Conservation (phyloP, 2,329 filamentous ascomycete genomes). For the Ceratocystis cubensis region DNA sequence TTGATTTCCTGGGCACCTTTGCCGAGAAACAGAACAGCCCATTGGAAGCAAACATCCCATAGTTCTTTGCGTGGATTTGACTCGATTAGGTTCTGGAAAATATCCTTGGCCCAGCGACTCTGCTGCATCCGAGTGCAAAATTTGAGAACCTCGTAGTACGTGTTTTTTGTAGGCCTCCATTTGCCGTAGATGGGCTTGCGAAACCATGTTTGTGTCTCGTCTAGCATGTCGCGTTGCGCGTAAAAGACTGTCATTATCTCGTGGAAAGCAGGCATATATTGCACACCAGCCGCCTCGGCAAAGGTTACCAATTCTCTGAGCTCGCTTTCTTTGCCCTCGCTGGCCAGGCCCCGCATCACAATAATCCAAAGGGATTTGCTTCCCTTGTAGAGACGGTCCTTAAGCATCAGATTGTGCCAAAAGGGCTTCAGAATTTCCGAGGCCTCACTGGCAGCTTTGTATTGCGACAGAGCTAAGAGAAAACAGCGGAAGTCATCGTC, state of each 20-base stretch:
- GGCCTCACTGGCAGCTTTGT: slow-evolving; percentile 44
- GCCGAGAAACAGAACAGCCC: slow-evolving; percentile 56
- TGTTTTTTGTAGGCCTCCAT: slow-evolving; percentile 32
- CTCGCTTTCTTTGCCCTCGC: slow-evolving; percentile 45
- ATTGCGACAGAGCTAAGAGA: slow-evolving; percentile 39
- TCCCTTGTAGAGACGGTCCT: slow-evolving; percentile 19
- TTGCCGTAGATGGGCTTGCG: slow-evolving; percentile 37
- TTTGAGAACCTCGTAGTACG: slow-evolving; percentile 44
- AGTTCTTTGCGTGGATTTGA: slow-evolving; percentile 38
- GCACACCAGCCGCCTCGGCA: slow-evolving; percentile 36
- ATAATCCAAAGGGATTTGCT: slow-evolving; percentile 34
- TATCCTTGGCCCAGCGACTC: slow-evolving; percentile 46
- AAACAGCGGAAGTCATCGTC: slow-evolving; percentile 32
- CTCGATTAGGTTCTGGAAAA: slow-evolving; percentile 44
- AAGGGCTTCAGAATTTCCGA: slow-evolving; percentile 15
- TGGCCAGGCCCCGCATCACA: slow-evolving; percentile 49
- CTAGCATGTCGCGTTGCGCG: slow-evolving; percentile 42
- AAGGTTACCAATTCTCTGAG: slow-evolving; percentile 44
- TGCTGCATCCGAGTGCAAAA: slow-evolving; percentile 49
- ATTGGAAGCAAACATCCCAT: slow-evolving; percentile 64
- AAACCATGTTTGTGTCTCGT: slow-evolving; percentile 58
- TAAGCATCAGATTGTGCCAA: slow-evolving; percentile 18
- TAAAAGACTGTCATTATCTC: slow-evolving; percentile 50
- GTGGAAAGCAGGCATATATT: slow-evolving; percentile 37
- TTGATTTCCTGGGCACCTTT: slow-evolving; percentile 60